phyloP scores from a whole-genome alignment of 2,329 filamentous ascomycete genomes.

The Polychaeton citri region DNA sequence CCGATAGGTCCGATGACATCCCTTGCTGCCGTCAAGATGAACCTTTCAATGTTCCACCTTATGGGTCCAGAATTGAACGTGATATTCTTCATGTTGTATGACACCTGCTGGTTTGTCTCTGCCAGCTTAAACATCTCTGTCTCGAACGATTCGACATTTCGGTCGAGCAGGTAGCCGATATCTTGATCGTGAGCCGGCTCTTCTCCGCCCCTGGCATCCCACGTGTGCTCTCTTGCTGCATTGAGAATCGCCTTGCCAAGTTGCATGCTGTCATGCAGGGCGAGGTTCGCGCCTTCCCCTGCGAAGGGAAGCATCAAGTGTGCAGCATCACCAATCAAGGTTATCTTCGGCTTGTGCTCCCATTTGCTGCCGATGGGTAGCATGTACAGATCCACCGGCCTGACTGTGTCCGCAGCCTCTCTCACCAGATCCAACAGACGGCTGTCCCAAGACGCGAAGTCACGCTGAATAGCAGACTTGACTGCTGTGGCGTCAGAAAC shows the following conservation, averaged over 20 bases:
- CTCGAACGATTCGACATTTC: constrained; percentile 21
- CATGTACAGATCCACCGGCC: constrained; percentile 23
- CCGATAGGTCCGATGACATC: constrained; percentile 10
- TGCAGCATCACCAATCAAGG: constrained; percentile 28
- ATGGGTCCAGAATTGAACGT: constrained; percentile 37
- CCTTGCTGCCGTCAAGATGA: constrained; percentile 10
- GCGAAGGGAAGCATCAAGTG: constrained; percentile 23
- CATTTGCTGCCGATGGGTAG: constrained; percentile 26
- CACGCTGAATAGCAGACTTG: too few relatives aligned
- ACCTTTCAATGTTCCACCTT: constrained; percentile 29
- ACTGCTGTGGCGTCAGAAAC: too few relatives aligned
- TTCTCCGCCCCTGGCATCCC: not conserved
- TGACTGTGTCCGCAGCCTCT: constrained; percentile 8
- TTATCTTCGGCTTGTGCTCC: constrained; percentile 24
- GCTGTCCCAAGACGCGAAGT: too few relatives aligned
- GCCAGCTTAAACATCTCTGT: constrained; percentile 24
- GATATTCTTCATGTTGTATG: constrained; percentile 34
- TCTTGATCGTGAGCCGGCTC: not conserved
- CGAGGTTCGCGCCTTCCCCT: constrained; percentile 26
- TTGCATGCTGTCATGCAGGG: constrained; percentile 23
- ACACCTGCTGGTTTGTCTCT: constrained; percentile 21
- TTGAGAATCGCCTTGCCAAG: constrained; percentile 22
- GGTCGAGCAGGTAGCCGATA: constrained; percentile 13
- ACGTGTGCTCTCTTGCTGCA: constrained; percentile 7
- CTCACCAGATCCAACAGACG: constrained; percentile 16